These are phyloP conservation scores for Pestalotiopsis sp. DNA, from an alignment of 2,329 filamentous ascomycete genomes.

Conservation along the genomic window DNA sequence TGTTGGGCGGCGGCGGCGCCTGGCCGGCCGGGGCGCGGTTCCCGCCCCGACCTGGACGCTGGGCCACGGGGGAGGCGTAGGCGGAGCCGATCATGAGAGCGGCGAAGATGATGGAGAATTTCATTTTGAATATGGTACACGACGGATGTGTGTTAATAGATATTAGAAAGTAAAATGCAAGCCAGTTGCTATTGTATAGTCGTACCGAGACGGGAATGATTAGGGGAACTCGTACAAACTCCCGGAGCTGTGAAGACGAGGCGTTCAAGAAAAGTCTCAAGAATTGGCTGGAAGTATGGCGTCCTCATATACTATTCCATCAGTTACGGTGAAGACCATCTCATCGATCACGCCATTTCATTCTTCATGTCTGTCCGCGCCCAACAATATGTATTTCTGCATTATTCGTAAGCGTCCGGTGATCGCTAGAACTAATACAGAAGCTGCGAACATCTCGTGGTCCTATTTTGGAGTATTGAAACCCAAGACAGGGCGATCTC, in stretches of 20 bases:
- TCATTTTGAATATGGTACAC: constrained; percentile 14
- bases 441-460: neutral
- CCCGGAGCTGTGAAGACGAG: neutral
- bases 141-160: neutral
- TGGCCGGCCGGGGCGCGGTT: neutral
- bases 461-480: neutral
- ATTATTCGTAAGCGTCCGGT: neutral
- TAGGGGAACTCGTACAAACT: neutral
- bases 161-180: neutral
- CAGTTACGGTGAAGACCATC: neutral
- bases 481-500: neutral
- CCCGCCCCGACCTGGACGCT: neutral
- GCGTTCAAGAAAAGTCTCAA: neutral
- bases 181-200: neutral
- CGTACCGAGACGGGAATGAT: neutral
- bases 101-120: constrained; percentile 14
- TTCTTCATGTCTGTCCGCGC: neutral
- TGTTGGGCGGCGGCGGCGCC: neutral
- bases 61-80: constrained; percentile 11
- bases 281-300: neutral
- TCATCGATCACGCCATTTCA: neutral
- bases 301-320: neutral
- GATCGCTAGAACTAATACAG: neutral
- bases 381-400: neutral
- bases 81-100: constrained; percentile 16